Evolutionary conservation across 352 stramenopile genomes (phyloP), one percentile per base, ranked within the genome.

Genomic region (Halophytophthora batemanensis): DNA sequence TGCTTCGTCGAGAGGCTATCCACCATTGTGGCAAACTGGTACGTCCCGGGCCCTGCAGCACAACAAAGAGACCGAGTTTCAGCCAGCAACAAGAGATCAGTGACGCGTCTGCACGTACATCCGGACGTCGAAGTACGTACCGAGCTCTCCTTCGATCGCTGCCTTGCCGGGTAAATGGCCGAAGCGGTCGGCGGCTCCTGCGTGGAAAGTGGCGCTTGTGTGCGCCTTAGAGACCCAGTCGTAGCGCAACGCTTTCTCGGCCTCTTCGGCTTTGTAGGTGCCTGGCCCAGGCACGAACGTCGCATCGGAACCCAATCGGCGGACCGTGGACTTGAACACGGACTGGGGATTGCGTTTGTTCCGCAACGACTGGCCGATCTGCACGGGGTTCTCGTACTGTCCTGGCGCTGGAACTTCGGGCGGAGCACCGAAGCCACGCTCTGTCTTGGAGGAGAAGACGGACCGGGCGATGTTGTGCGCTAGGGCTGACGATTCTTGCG

Each of bases 371-470:
- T 50, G 57, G n/a, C 63, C 60, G 15, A 88, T 44, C 37, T 86
- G 68, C 22, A 83, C 68, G 17, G 64, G 66, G 45, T 84, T 84
- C 21, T 91, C 69, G 43, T 91, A 88, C 33, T 91, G 81, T 8
- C 77, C 81, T 40, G 81, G 81, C 3, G 77, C 77, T 19, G 77
- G 76, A 14, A 67, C 58, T 11, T 88, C 76, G 2, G 49, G 50
- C 6, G 51, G 37, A 19, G 78, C 69, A 40, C 64, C 59, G 51
- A 82, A 88, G 14, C 77, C 78, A 35, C 78, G 70, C 14, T 65
- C 59, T 25, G 68, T 77, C 45, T 86, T 86, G 15, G 77, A 91
- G 14, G 69, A 66, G 53, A 89, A 91, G 18, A 72, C 77, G 0
- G 75, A 71, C 19, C 75, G 74, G 3, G 70, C 75, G 12, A 83